Conservation (phyloP, 208 protist genomes). For the Crithidia acanthocephali region DNA sequence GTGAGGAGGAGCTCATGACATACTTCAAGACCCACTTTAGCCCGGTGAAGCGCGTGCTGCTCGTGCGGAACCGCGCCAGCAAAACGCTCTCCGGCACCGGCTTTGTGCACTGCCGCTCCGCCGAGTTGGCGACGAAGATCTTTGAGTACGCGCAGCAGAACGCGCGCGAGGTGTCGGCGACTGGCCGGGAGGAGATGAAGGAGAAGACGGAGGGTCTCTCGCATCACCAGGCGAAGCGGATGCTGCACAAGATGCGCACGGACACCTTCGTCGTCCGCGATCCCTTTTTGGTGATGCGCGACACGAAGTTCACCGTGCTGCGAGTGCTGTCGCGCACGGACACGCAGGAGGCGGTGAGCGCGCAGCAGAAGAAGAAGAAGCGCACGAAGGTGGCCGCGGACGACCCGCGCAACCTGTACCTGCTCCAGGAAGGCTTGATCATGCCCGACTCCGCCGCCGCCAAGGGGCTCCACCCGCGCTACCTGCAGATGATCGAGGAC, state of each 20-base stretch:
- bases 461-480: conserved; percentile 73
- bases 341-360: conserved; percentile 74
- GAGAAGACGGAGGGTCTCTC: conserved; percentile 80
- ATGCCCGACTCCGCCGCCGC: conserved; percentile 76
- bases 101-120: conserved; percentile 86
- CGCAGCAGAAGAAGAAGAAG: conserved; percentile 90
- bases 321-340: conserved; percentile 83
- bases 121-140: conserved; percentile 74
- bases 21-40: conserved; percentile 84
- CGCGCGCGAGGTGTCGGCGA: conserved; percentile 80
- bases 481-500: conserved; percentile 87
- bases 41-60: conserved; percentile 76
- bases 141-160: conserved; percentile 87
- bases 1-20: conserved; percentile 75
- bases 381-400: conserved; percentile 88
- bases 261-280: conserved; percentile 71
- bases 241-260: conserved; percentile 78
- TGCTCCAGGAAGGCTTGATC: conserved; percentile 90
- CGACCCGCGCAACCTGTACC: conserved; percentile 89
- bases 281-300: conserved; percentile 85
- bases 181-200: conserved; percentile 61
- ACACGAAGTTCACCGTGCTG: conserved; percentile 85
- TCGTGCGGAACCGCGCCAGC: conserved; percentile 77
- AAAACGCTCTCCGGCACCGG: conserved; percentile 80
- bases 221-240: conserved; percentile 79